Evolutionary conservation across 2,329 filamentous ascomycete genomes (phyloP).

Genomic region (Passalora sequoiae): DNA sequence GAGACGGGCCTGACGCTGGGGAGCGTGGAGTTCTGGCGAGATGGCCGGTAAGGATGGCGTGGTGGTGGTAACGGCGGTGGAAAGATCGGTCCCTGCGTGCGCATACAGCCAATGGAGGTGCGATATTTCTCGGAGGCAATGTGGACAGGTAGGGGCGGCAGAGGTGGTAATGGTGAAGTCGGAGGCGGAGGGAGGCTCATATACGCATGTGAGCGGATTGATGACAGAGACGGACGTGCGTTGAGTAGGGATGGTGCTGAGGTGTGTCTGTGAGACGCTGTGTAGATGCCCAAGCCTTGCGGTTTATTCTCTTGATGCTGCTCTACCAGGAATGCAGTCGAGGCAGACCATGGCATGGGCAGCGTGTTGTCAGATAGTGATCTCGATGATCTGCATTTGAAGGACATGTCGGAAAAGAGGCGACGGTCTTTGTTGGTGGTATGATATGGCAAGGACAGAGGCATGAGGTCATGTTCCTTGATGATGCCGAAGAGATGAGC

Average conservation of each 20-base stretch:
- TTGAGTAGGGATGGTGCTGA: conserved; percentile 19
- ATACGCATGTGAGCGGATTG: conserved; percentile 20
- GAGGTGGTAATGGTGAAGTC: conserved; percentile 20
- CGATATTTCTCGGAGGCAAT: conserved; percentile 21
- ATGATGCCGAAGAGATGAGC: conserved; percentile 26
- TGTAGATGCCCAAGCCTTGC: conserved; percentile 24
- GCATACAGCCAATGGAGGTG: not conserved
- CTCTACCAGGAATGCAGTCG: conserved; percentile 11
- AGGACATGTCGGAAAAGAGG: conserved; percentile 29
- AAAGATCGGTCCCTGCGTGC: conserved; percentile 13
- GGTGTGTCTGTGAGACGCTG: conserved; percentile 15
- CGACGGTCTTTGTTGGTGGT: conserved; percentile 10
- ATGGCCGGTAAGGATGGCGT: not conserved
- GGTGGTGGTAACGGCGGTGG: conserved; percentile 1
- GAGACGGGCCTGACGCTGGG: conserved; percentile 7
- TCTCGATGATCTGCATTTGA: conserved; percentile 30
- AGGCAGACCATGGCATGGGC: conserved; percentile 6
- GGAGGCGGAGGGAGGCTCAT: conserved; percentile 16
- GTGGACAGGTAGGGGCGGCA: conserved; percentile 27
- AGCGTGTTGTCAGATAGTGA: conserved; percentile 22
- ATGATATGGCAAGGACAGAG: conserved; percentile 22
- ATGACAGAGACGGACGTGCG: conserved; percentile 24
- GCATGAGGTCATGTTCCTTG: conserved; percentile 17
- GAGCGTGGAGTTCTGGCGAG: conserved; percentile 13
- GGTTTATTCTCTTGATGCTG: conserved; percentile 17